Evolutionary conservation across 1,139 yeast species (phyloP).

Genomic region (Kodamaea arcana): DNA sequence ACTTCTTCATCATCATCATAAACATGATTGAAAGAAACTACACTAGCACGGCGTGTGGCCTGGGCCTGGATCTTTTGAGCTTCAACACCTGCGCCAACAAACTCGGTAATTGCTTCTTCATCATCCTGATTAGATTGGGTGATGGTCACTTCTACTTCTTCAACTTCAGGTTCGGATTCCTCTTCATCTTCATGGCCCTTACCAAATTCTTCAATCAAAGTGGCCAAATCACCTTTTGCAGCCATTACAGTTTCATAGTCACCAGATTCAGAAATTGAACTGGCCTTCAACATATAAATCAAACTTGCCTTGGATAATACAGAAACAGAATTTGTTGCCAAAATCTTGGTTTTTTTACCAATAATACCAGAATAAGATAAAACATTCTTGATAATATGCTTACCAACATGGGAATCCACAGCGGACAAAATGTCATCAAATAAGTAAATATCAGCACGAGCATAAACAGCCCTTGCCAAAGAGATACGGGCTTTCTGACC

Average conservation of each 20-base stretch:
- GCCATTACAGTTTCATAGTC: constrained; percentile 15
- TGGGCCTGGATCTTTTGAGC: constrained; percentile 4
- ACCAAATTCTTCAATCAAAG: constrained; percentile 24
- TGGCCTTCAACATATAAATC: constrained; percentile 16
- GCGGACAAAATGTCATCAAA: constrained; percentile 25
- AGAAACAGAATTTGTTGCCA: constrained; percentile 22
- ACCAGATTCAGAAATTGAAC: constrained; percentile 18
- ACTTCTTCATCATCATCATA: constrained; percentile 16
- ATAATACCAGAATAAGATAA: constrained; percentile 17
- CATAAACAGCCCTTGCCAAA: constrained; percentile 24
- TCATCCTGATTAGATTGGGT: constrained; percentile 1
- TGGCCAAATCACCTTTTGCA: constrained; percentile 18
- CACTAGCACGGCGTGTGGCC: constrained; percentile 13
- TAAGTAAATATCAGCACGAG: constrained; percentile 20
- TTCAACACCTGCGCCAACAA: constrained; percentile 4
- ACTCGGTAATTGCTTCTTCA: not conserved
- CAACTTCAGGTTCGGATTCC: constrained; percentile 6
- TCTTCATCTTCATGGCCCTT: constrained; percentile 8
- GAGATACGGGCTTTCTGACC: constrained; percentile 27
- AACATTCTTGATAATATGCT: constrained; percentile 16
- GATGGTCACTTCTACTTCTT: constrained; percentile 2
- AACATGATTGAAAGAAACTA: constrained; percentile 20
- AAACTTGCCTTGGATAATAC: constrained; percentile 17
- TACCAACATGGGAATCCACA: constrained; percentile 25
- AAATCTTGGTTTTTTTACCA: constrained; percentile 18